A percentile compares a stretch with the other conserved stretches of the same genome.
Conservation (phyloP, 2,329 filamentous ascomycete species). For the Lasiodiplodia citricola region DNA sequence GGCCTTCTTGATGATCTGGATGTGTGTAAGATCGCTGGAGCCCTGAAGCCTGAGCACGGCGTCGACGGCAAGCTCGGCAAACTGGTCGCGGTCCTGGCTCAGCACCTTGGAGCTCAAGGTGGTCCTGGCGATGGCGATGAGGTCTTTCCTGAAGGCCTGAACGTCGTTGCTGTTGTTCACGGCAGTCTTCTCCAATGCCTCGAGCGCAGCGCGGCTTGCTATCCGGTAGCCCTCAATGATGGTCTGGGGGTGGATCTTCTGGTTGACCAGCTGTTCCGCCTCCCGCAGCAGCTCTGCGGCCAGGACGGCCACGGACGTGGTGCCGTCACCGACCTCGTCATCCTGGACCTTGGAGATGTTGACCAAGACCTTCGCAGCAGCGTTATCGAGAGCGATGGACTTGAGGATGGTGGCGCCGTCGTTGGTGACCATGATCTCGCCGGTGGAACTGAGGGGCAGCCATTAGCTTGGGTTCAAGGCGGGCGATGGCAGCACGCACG, state of each 20-base stretch:
- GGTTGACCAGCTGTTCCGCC: constrained; percentile 94
- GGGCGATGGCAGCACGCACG: constrained; percentile 60
- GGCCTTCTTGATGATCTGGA: constrained; percentile 99
- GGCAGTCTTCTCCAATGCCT: constrained; percentile 81
- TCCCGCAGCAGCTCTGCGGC: constrained; percentile 94
- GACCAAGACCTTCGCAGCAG: constrained; percentile 95
- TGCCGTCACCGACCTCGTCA: constrained; percentile 97
- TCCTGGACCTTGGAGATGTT: constrained; percentile 99
- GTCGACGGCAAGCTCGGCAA: constrained; percentile 86
- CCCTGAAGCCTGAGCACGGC: constrained; percentile 89
- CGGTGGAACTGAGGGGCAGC: constrained; percentile 71
- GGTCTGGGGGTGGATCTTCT: constrained; percentile 98
- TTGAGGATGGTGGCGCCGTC: constrained; percentile 98
- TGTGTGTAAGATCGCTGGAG: constrained; percentile 93
- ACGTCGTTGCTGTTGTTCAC: constrained; percentile 87
- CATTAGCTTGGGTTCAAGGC: constrained; percentile 32
- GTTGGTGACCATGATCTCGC: constrained; percentile 98
- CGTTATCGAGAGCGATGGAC: constrained; percentile 97
- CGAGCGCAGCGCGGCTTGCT: constrained; percentile 86
- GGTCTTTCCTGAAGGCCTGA: constrained; percentile 85
- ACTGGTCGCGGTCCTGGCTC: constrained; percentile 90
- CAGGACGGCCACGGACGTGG: constrained; percentile 95
- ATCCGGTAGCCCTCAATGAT: constrained; percentile 99
- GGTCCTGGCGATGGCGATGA: constrained; percentile 88
- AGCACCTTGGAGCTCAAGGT: constrained; percentile 98